Base-by-base conservation (phyloP, 2,329 filamentous ascomycete species). In the Fusarium neocosmosporiellum region DNA sequence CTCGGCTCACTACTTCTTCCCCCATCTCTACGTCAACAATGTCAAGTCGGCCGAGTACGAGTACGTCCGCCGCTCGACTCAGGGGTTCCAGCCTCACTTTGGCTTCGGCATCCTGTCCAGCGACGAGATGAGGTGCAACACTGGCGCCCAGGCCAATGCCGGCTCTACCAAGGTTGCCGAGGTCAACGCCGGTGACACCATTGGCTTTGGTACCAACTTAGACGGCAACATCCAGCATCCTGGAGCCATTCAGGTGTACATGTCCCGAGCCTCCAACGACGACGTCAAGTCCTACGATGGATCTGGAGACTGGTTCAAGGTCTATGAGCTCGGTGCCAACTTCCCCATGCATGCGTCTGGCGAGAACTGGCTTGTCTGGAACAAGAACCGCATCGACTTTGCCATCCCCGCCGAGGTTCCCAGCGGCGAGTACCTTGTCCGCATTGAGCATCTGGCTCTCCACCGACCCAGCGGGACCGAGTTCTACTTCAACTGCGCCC, bases 401-500 rank as follows among this genome's bases (percentile, higher is more conserved):
- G 11, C 33, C 24, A 53, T 65, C 34, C 63, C 63, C 20, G 9
- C 41, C 14, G 63, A 65, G 34, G 46, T 54, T 14, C 55, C 63
- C 8, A 43, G 33, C n/a, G 63, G 63, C 41, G 54, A 65, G 55
- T 65, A 65, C 27, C 55, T 65, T 2, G 63, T 65, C 31, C 54
- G 63, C 7, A 60, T 65, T 11, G 63, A 65, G 33, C 63, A 65
- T 31, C 29, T 65, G n/a, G 63, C 63, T 24, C 55, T 65, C 2
- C 54, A 65, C 10, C 33, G 55, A 31, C 55, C 55, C 20, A 48
- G 37, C 16, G 63, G 63, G 20, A 60, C 63, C 13, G 63, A 65
- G 43, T 60, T 65, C 34, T 65, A 65, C 43, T 65, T 65, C 33
- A 65, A 65, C 46, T 65, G 63, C 22, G 63, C 63, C 24, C 63